These are phyloP conservation scores for Tirmania nivea DNA, from an alignment of 495 filamentous ascomycete genomes.

Conservation along the genomic window DNA sequence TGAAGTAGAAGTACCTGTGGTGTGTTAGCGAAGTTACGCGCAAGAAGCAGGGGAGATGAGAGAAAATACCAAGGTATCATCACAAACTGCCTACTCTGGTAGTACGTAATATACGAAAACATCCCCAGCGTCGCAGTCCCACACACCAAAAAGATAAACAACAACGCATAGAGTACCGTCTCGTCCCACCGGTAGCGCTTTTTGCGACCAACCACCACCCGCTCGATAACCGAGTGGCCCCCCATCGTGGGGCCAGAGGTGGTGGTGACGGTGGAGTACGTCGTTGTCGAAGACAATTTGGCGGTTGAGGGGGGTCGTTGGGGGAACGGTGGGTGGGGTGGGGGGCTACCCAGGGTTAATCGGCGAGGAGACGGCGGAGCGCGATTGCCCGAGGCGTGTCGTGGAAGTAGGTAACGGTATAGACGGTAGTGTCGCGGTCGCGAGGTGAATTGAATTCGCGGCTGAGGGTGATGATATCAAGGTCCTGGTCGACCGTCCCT, in stretches of 20 bases:
- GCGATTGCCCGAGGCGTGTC: too few species aligned
- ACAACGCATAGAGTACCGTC: slow-evolving; percentile 77
- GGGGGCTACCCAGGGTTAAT: neutral
- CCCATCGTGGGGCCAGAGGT: slow-evolving; percentile 6
- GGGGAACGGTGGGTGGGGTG: neutral
- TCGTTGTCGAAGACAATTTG: slow-evolving; percentile 11
- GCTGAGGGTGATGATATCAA: too few species aligned
- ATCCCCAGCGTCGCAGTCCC: slow-evolving; percentile 64
- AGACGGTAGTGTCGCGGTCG: too few species aligned
- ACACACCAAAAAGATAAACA: slow-evolving; percentile 63
- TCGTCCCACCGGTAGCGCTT: slow-evolving; percentile 87
- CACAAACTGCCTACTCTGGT: slow-evolving; percentile 49
- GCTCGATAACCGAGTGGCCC: neutral
- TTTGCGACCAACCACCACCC: slow-evolving; percentile 20
- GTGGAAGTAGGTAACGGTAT: too few species aligned
- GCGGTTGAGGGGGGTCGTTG: neutral
- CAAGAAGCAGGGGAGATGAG: neutral
- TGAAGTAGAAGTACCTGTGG: slow-evolving; percentile 80
- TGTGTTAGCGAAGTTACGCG: neutral
- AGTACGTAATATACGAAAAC: slow-evolving; percentile 61
- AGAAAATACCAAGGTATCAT: slow-evolving; percentile 57
- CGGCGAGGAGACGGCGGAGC: too few species aligned
- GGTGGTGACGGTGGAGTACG: slow-evolving; percentile 6
- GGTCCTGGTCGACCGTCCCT: too few species aligned
- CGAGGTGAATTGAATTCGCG: too few species aligned